Conservation (phyloP, 768 basidiomycete species). For the Chalciporus chontae region DNA sequence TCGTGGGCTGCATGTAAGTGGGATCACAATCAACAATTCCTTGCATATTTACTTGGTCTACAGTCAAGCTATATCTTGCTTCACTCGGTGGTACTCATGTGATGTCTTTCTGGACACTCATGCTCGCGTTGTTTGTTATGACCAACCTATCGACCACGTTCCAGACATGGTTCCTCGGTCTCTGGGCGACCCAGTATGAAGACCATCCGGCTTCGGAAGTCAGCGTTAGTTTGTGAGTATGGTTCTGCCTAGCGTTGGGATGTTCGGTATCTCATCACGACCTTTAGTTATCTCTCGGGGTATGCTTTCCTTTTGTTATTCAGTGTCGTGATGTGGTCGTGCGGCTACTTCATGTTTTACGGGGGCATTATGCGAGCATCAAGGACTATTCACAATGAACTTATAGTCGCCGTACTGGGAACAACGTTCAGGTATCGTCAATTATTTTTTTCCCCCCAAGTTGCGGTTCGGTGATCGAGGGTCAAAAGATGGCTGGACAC, state of each 20-base stretch:
- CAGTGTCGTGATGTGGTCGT: constrained; percentile 30
- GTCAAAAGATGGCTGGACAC: constrained; percentile 45
- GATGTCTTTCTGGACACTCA: constrained; percentile 31
- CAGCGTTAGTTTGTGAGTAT: constrained; percentile 30
- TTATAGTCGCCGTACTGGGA: constrained; percentile 52
- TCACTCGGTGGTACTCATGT: constrained; percentile 22
- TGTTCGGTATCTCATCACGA: background rate
- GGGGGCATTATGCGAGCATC: constrained; percentile 52
- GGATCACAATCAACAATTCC: constrained; percentile 5
- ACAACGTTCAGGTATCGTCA: constrained; percentile 57
- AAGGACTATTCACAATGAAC: constrained; percentile 45
- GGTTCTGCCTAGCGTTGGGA: background rate
- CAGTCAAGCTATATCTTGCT: constrained; percentile 27
- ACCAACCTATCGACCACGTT: constrained; percentile 20
- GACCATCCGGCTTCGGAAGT: constrained; percentile 32
- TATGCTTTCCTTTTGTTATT: constrained; percentile 39
- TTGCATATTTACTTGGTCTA: background rate
- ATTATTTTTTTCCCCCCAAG: constrained; percentile 27
- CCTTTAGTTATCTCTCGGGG: constrained; percentile 46
- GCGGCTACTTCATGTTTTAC: constrained; percentile 39
- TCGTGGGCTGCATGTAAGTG: constrained; percentile 44
- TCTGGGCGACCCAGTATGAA: constrained; percentile 44
- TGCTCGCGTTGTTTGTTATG: constrained; percentile 16
- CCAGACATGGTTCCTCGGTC: constrained; percentile 44
- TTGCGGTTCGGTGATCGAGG: constrained; percentile 29